A percentile compares a stretch with the other conserved stretches of the same genome.
These are phyloP conservation scores for Neurospora tetraspora DNA, from an alignment of 495 filamentous ascomycete genomes.

Conservation along the genomic window DNA sequence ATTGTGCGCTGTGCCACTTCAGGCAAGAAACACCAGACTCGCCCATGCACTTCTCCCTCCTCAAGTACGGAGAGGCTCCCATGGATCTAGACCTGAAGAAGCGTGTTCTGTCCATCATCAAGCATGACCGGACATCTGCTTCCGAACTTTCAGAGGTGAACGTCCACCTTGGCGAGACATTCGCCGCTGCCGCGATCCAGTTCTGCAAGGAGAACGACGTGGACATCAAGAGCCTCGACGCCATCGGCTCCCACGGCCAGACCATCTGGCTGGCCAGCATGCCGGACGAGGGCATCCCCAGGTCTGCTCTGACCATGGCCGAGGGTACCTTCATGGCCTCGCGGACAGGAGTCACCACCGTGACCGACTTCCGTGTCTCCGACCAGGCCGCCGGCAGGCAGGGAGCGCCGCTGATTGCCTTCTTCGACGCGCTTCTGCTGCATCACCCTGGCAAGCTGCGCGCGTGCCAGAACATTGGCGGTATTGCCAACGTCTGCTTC, in stretches of 20 bases:
- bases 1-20: constrained; percentile 42
- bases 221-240: constrained; percentile 39
- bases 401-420: constrained; percentile 39
- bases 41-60: constrained; percentile 40
- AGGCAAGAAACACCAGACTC: constrained; percentile 37
- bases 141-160: constrained; percentile 46
- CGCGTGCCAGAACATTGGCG: constrained; percentile 51
- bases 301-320: constrained; percentile 39
- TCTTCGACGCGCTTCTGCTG: constrained; percentile 42
- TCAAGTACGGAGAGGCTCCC: constrained; percentile 35
- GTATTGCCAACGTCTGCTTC: constrained; percentile 51
- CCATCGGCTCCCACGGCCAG: constrained; percentile 48
- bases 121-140: constrained; percentile 40
- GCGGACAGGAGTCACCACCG: constrained; percentile 30
- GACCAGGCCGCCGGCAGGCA: constrained; percentile 37
- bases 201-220: constrained; percentile 36
- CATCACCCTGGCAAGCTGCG: constrained; percentile 47
- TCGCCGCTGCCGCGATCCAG: constrained; percentile 37
- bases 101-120: constrained; percentile 45
- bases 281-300: constrained; percentile 38
- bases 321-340: constrained; percentile 34
- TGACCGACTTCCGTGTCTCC: constrained; percentile 35
- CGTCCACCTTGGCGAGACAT: constrained; percentile 42
- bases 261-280: constrained; percentile 50
- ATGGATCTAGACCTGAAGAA: constrained; percentile 44